These are phyloP conservation scores for Ambispora gerdemannii DNA, from an alignment of 192 early-diverging fungal genomes.

Conservation along the genomic window DNA sequence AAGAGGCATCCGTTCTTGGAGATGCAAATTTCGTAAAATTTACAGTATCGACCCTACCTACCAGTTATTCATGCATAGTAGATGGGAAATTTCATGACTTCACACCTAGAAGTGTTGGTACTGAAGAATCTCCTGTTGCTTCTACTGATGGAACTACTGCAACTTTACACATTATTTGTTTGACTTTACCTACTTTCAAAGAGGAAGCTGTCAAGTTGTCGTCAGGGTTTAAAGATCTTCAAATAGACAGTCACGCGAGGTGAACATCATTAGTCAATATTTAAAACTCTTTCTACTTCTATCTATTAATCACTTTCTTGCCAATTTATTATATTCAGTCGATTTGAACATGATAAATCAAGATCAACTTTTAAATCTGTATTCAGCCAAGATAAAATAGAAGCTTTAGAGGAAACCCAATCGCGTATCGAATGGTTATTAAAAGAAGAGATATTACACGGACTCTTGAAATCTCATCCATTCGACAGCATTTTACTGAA, in stretches of 20 bases:
- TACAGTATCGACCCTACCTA: slow-evolving; percentile 59
- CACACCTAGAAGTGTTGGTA: slow-evolving; percentile 61
- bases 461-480: slow-evolving; percentile 56
- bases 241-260: slow-evolving; percentile 5
- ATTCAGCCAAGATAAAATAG: slow-evolving; percentile 48
- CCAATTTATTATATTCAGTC: background rate
- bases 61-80: slow-evolving; percentile 46
- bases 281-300: background rate
- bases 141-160: slow-evolving; percentile 68
- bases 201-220: slow-evolving; percentile 30
- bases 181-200: slow-evolving; percentile 56
- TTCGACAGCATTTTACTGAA: slow-evolving; percentile 46
- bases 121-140: slow-evolving; percentile 56
- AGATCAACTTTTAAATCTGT: slow-evolving; percentile 30
- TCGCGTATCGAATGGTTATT: slow-evolving; percentile 57
- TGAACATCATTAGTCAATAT: background rate
- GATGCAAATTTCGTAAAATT: slow-evolving; percentile 33
- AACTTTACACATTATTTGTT: slow-evolving; percentile 60
- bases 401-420: slow-evolving; percentile 58
- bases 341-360: slow-evolving; percentile 4
- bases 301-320: slow-evolving; percentile 17
- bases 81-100: slow-evolving; percentile 45
- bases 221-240: slow-evolving; percentile 23
- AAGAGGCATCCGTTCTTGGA: no score
- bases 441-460: slow-evolving; percentile 76